Evolutionary conservation across 768 basidiomycete genomes (phyloP).

Genomic region (Astraeus odoratus): DNA sequence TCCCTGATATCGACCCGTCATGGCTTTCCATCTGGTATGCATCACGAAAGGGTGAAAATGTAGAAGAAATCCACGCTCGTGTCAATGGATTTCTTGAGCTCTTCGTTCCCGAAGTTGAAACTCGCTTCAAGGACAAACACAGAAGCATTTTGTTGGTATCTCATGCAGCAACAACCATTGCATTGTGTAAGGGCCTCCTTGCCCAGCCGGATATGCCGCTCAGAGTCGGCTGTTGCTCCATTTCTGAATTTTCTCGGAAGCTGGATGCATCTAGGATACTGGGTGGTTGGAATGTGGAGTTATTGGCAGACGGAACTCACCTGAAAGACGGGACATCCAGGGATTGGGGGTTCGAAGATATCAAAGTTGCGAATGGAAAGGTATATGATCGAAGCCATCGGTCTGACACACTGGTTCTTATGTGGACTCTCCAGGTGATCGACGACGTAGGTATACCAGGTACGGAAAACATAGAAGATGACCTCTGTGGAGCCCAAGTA

Average conservation of each 20-base stretch:
- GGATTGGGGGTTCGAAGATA: constrained; percentile 81
- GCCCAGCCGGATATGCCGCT: constrained; percentile 47
- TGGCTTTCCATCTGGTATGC: constrained; percentile 66
- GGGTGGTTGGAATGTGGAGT: constrained; percentile 41
- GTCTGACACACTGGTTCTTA: background rate
- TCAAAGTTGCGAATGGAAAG: constrained; percentile 53
- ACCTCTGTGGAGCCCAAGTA: constrained; percentile 48
- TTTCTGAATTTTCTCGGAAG: constrained; percentile 48
- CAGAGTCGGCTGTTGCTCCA: constrained; percentile 68
- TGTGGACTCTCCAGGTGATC: constrained; percentile 44
- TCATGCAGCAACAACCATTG: constrained; percentile 72
- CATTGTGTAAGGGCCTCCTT: constrained; percentile 52
- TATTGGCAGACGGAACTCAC: constrained; percentile 51
- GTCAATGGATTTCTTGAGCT: constrained; percentile 41
- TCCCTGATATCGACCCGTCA: constrained; percentile 47
- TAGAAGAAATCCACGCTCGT: constrained; percentile 57
- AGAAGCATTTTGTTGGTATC: constrained; percentile 54
- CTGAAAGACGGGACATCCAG: constrained; percentile 51
- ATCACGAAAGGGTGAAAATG: constrained; percentile 65
- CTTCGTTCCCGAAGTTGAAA: constrained; percentile 47
- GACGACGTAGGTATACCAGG: constrained; percentile 64
- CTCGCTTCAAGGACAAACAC: constrained; percentile 37
- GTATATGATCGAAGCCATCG: constrained; percentile 28
- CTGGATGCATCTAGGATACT: constrained; percentile 20
- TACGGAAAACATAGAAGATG: constrained; percentile 52